These are phyloP conservation scores for Orbilia ellipsospora DNA, from an alignment of 2,329 filamentous ascomycete genomes.

Conservation along the genomic window DNA sequence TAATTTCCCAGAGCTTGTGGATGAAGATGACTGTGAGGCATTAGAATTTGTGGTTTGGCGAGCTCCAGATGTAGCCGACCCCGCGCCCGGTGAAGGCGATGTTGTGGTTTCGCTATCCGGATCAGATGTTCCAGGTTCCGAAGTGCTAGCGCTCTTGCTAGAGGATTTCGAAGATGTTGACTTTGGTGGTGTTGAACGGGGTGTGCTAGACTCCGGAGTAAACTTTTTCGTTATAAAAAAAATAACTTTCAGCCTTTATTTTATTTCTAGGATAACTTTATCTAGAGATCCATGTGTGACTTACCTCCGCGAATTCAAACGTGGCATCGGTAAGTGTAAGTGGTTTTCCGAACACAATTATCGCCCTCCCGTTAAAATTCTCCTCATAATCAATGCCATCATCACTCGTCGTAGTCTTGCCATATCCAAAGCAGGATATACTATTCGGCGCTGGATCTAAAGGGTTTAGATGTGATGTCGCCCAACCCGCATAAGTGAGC, in stretches of 20 bases:
- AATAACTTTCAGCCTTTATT: background rate
- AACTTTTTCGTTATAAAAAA: background rate
- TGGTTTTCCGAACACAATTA: constrained; percentile 34
- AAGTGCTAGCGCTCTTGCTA: constrained; percentile 6
- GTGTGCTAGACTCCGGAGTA: background rate
- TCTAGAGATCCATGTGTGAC: background rate
- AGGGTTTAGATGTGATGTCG: constrained; percentile 32
- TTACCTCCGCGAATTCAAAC: constrained; percentile 36
- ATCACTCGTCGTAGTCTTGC: background rate
- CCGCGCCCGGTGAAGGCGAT: constrained; percentile 31
- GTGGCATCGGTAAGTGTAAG: constrained; percentile 26
- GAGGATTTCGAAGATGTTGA: background rate
- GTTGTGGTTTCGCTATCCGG: background rate
- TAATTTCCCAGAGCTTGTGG: background rate
- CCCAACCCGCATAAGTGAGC: constrained; percentile 3
- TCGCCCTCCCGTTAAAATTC: constrained; percentile 43
- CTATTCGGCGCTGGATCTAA: constrained; percentile 22
- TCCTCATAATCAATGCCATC: constrained; percentile 22
- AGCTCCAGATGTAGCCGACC: constrained; percentile 10
- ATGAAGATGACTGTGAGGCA: background rate
- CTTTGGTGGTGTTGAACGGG: background rate
- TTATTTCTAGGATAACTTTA: background rate
- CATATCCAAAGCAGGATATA: constrained; percentile 44
- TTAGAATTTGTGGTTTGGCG: constrained; percentile 13
- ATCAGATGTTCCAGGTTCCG: background rate